Evolutionary conservation across 768 basidiomycete genomes (phyloP), one percentile per base, ranked within the genome.

Genomic region (Paxillus involutus): DNA sequence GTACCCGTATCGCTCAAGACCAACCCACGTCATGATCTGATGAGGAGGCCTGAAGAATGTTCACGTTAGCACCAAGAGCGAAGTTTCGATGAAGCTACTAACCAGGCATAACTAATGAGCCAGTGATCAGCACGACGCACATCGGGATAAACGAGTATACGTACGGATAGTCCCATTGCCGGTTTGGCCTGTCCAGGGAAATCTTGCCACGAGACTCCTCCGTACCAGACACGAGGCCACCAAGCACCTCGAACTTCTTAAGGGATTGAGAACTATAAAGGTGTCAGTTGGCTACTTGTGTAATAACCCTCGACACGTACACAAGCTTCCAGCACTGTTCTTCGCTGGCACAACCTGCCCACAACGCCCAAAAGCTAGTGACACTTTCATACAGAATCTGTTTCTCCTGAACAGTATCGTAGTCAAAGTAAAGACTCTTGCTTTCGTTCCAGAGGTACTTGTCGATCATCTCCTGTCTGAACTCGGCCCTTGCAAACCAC

Each of bases 21-120:
- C 96, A 49, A 98, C 94, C 96, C 96, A 99, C 2, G 89, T 77
- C 91, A 98, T 98, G 66, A 98, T 97, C 71, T 98, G 96, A 71
- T 98, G 94, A 46, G 94, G 91, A n/a, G 91, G 91, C 91, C 86
- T 86, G 55, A 30, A 49, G 29, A 51, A 21, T n/a, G 14, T 53
- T 45, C 26, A 19, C 8, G 19, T 66, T 39, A 71, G 47, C 13
- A 44, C 17, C 30, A 61, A 2, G 39, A 33, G 21, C 21, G 3
- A 35, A 11, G 1, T 35, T 40, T 32, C 2, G 35, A 9, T 39
- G 24, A 42, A 9, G 46, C 26, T 44, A 71, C 72, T 49, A 66
- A 82, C 81, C 87, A 90, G 59, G 88, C 88, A 63, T 89, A 89
- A 61, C 86, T 87, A 59, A 30, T 44, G 35, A 52, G 49, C 17